These are phyloP conservation scores for Gossypium laxum DNA, from an alignment of 441 rosid species.

Conservation along the genomic window DNA sequence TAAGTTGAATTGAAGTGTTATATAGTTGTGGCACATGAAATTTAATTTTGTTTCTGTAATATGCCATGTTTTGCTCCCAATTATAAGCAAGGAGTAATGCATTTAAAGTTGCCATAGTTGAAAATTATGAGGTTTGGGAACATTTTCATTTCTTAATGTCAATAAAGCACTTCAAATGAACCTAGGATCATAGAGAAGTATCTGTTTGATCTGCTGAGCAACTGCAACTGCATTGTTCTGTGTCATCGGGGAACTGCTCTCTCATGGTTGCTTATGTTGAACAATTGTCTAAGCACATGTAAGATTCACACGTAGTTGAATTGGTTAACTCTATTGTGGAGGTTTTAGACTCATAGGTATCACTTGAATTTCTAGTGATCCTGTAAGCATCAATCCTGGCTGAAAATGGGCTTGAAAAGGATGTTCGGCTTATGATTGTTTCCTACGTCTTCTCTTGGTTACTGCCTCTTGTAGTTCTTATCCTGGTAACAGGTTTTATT, in stretches of 20 bases:
- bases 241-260: neutral
- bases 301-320: neutral
- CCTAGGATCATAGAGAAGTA: neutral
- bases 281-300: neutral
- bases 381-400: neutral
- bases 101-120: neutral
- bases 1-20: neutral
- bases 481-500: neutral
- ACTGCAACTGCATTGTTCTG: neutral
- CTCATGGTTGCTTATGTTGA: neutral
- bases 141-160: neutral
- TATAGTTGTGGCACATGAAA: neutral
- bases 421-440: constrained; percentile 1
- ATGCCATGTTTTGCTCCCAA: neutral
- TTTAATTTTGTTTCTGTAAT: neutral
- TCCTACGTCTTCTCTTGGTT: neutral
- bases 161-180: neutral
- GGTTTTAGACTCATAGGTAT: neutral
- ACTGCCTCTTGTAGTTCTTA: neutral
- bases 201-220: neutral
- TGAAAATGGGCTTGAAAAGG: neutral
- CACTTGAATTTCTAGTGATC: neutral
- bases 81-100: neutral
- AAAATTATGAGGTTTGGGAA: neutral
- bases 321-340: neutral